These are phyloP conservation scores for Dactylellina drechsleri DNA, from an alignment of 2,329 filamentous ascomycete species.

Conservation along the genomic window DNA sequence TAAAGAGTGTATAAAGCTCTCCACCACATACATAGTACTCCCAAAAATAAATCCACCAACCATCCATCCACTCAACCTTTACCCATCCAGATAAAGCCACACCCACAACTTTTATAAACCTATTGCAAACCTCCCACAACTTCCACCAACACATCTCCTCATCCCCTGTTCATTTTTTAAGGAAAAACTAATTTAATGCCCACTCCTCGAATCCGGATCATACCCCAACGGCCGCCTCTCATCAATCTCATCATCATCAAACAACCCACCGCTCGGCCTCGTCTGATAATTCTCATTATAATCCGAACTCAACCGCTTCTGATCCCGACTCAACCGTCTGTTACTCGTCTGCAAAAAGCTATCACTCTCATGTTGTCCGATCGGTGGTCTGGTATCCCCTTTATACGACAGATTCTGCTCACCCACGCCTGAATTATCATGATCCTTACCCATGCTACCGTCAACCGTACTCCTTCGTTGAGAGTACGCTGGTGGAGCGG, in stretches of 20 bases:
- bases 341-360: constrained; percentile 27
- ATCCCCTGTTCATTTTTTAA: background rate
- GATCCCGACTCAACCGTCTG: constrained; percentile 11
- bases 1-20: constrained; percentile 9
- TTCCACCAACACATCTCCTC: background rate
- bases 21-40: background rate
- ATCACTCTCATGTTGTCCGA: constrained; percentile 46
- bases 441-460: constrained; percentile 16
- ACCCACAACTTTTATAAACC: too few relatives aligned
- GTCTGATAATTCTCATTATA: constrained; percentile 52
- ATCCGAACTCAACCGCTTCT: constrained; percentile 44
- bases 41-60: constrained; percentile 5
- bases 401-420: constrained; percentile 47
- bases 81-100: background rate
- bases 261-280: constrained; percentile 41
- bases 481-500: too few relatives aligned
- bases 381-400: constrained; percentile 38
- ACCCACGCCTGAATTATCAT: constrained; percentile 3
- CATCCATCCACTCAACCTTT: background rate
- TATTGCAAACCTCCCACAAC: background rate
- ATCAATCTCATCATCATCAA: constrained; percentile 42
- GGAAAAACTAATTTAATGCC: constrained; percentile 32
- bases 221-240: constrained; percentile 45
- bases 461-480: constrained; percentile 11
- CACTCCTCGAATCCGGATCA: constrained; percentile 49